Evolutionary conservation across 2,329 filamentous ascomycete species (phyloP), one percentile per base, ranked within the genome.

Genomic region (Tolypocladium tropicale): DNA sequence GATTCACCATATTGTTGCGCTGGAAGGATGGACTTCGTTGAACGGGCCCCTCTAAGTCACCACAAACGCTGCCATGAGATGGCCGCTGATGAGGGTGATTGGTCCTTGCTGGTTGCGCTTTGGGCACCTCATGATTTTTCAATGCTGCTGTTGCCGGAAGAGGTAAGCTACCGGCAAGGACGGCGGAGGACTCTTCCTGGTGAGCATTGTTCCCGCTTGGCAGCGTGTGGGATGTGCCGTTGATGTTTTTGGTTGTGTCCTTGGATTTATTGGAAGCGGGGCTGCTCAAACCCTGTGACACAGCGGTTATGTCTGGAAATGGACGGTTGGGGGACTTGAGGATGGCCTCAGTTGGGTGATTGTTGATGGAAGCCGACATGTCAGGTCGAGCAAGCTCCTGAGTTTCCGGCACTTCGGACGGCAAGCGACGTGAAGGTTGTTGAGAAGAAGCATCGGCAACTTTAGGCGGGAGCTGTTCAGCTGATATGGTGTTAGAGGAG

Each of bases 21-120:
- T 53, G 32, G 32, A 56, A 53, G 11, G 34, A 48, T 14, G 66
- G 62, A 34, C 60, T 65, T 43, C 59, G 59, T 12, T 62, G 61
- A 53, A 55, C 57, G 30, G 68, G 68, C 9, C 58, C 48, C 55
- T 71, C 68, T 23, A 71, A 58, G 39, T 71, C 70, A 14, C 68
- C 68, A 48, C 68, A 71, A n/a, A 52, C 41, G 34, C 63, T 68
- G 5, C 56, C 56, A 30, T 66, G 59, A 6, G 63, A 59, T 4
- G 57, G 53, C 10, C 54, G 55, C 16, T 54, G 54, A 10, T 49
- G 51, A 12, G 46, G 3, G 14, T 37, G 50, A 37, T 53, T 7
- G 2, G 28, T 30, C 36, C 33, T 46, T 25, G 36, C 21, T 2
- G 11, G 7, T 12, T 28, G 21, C 21, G 32, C 25, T n/a, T 53